Evolutionary conservation across 2,329 filamentous ascomycete species (phyloP).

Genomic region (Colletotrichum chlorophyti): DNA sequence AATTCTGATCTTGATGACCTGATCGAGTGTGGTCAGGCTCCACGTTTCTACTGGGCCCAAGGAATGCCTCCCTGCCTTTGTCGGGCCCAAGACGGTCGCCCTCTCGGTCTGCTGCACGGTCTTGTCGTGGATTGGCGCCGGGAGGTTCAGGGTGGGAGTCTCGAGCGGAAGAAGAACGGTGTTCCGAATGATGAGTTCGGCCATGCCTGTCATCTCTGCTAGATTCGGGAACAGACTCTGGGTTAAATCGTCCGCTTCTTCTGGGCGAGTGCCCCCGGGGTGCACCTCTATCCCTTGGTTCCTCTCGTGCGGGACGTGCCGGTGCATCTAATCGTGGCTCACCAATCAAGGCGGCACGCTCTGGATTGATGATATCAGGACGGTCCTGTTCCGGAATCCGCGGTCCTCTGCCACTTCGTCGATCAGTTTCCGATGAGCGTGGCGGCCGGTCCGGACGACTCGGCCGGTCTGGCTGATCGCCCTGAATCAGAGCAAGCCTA

Average conservation of each 20-base stretch:
- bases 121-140: conserved; percentile 37
- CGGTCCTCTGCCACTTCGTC: conserved; percentile 16
- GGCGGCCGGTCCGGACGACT: conserved; percentile 20
- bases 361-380: conserved; percentile 53
- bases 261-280: conserved; percentile 58
- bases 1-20: conserved; percentile 65
- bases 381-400: conserved; percentile 38
- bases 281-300: conserved; percentile 38
- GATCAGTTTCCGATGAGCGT: conserved; percentile 20
- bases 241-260: conserved; percentile 43
- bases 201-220: conserved; percentile 54
- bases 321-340: conserved; percentile 43
- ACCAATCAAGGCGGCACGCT: conserved; percentile 52
- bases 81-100: conserved; percentile 48
- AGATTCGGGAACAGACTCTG: conserved; percentile 43
- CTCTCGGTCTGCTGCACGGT: conserved; percentile 47
- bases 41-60: conserved; percentile 41
- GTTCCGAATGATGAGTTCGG: conserved; percentile 48
- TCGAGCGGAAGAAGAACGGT: conserved; percentile 37
- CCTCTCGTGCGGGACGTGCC: conserved; percentile 50
- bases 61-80: conserved; percentile 52
- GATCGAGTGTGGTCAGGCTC: conserved; percentile 59
- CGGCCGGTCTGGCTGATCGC: conserved; percentile 35
- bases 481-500: conserved; percentile 55
- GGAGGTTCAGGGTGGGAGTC: conserved; percentile 39